Conservation (phyloP, 305 asterid genomes). For the Fraxinus albicans region DNA sequence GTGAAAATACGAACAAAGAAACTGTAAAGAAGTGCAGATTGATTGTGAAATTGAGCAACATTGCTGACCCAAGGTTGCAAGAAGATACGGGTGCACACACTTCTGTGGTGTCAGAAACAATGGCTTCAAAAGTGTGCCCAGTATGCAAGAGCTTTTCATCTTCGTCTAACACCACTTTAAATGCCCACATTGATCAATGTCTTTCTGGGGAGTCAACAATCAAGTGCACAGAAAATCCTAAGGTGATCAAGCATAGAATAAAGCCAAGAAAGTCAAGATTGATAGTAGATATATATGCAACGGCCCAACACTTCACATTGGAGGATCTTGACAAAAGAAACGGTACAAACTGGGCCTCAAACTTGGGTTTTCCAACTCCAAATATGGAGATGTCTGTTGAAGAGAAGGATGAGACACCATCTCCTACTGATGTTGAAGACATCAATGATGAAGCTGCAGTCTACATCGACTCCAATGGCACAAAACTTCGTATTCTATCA, state of each 20-base stretch:
- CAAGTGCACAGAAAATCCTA: conserved; percentile 47
- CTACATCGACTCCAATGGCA: conserved; percentile 74
- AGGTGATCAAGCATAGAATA: conserved; percentile 65
- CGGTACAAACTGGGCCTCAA: conserved; percentile 76
- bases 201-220: conserved; percentile 65
- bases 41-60: conserved; percentile 45
- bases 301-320: conserved; percentile 67
- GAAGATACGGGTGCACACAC: conserved; percentile 42
- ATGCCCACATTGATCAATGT: conserved; percentile 96
- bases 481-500: conserved; percentile 76
- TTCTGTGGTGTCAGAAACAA: conserved; percentile 53
- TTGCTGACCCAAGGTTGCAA: conserved; percentile 36
- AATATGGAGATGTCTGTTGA: conserved; percentile 40
- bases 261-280: conserved; percentile 67
- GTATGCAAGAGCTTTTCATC: conserved; percentile 93
- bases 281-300: conserved; percentile 74
- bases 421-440: conserved; percentile 39
- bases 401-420: conserved; percentile 30
- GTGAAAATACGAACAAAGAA: conserved; percentile 31
- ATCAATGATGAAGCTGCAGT: conserved; percentile 57
- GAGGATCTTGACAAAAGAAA: conserved; percentile 96
- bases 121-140: conserved; percentile 95
- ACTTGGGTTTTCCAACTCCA: conserved; percentile 37
- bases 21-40: conserved; percentile 62
- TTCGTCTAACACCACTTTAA: conserved; percentile 91